Base-by-base conservation (phyloP, 192 early-diverging fungal genomes). In the Coemansia sp. region DNA sequence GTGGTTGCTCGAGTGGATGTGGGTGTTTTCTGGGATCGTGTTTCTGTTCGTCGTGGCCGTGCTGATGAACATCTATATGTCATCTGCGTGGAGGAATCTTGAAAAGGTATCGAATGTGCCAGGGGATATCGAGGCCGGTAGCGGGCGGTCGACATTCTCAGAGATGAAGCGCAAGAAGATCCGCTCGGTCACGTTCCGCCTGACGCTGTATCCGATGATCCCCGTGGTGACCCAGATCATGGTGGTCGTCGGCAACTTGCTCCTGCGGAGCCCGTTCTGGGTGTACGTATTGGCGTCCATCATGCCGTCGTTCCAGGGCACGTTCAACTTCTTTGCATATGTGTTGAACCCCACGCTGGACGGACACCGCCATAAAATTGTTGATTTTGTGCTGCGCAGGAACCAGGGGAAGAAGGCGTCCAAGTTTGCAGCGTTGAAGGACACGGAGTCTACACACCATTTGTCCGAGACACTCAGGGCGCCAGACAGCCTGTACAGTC, bases 251-350 rank as follows among this genome's bases (percentile, higher is more conserved):
- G 58, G 65, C 28, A 76, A 76, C 51, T 65, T 67, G 57, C 19
- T 58, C 2, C 16, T 46, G 28, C 5, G 44, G 4, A 47, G 42
- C 3, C 73, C 73, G 11, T 64, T 65, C 53, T 76, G 73, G 73
- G 49, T 76, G 45, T 76, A 62, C 21, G 61, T 76, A 10, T 25
- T 76, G 54, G 73, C 73, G 31, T 69, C 60, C 46, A 62, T 76
- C 58, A 43, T 69, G 6, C 73, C 73, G 1, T 54, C 73, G 3
- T 57, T 58, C 4, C 73, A 76, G 45, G 73, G 73, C 32, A 65
- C 64, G 49, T 23, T 76, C 11, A 76, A 76, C 50, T 56, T 76
- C 24, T 29, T 69, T 4, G 45, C 63, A 0, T 76, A 68, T 23
- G 23, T 51, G 9, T 24, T 43, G 12, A 64, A 69, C 19, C 73